Percentiles rank a stretch among this genome's conserved stretches.
Conservation (phyloP, 139 green algal genomes). For the Chlorella sorokiniana region DNA sequence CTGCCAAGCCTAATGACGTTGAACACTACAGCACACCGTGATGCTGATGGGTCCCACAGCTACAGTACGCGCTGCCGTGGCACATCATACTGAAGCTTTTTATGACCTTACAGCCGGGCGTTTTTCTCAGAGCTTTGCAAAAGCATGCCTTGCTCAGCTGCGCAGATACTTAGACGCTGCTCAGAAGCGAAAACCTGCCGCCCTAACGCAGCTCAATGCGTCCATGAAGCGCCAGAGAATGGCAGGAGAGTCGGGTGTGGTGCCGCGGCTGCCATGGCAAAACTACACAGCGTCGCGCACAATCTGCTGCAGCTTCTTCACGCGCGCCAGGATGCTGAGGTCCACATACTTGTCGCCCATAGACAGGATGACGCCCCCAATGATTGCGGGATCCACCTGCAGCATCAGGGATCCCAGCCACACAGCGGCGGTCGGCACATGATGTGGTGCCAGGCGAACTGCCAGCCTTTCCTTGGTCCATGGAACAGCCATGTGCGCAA, state of each 20-base stretch:
- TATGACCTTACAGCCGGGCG: not conserved
- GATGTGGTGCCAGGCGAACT: too few species aligned
- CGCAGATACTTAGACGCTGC: too few species aligned
- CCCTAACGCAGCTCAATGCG: too few species aligned
- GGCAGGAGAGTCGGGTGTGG: not conserved
- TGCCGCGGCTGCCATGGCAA: not conserved
- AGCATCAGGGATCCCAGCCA: not conserved
- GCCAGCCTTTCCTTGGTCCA: too few species aligned
- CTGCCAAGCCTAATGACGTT: too few species aligned
- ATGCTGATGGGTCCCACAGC: too few species aligned
- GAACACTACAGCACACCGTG: too few species aligned
- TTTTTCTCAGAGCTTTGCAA: not conserved
- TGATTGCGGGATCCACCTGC: conserved; percentile 75
- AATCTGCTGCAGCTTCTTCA: conserved; percentile 68
- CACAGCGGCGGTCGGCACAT: too few species aligned
- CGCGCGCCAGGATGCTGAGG: conserved; percentile 63
- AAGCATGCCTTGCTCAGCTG: not conserved
- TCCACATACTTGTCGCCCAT: conserved; percentile 86
- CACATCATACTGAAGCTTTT: not conserved
- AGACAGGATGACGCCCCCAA: conserved; percentile 78
- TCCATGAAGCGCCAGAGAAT: too few species aligned
- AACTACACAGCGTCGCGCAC: conserved; percentile 18
- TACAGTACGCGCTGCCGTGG: too few species aligned
- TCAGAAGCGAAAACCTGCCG: too few species aligned
- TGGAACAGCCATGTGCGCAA: not conserved